Evolutionary conservation across 2,329 filamentous ascomycete genomes (phyloP), one percentile per base, ranked within the genome.

Genomic region (Colletotrichum tropicale): DNA sequence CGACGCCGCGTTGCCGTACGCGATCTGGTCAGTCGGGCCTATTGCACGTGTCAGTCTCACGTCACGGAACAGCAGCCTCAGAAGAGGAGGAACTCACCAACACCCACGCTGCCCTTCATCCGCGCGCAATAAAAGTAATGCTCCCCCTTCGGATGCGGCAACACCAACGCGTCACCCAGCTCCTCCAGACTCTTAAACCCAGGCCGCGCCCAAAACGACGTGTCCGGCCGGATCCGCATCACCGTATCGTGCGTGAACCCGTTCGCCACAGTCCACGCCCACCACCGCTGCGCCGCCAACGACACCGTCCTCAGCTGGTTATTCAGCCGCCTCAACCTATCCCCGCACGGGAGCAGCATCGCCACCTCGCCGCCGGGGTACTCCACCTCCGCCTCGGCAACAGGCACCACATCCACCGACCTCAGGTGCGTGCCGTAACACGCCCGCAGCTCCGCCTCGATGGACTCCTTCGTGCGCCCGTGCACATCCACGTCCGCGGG

Each of bases 31-130:
- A 21, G 76, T 75, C 24, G 66, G 48, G n/a, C 67, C 75, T 77
- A 43, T 62, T 4, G 38, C 28, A 9, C 5, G 34, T 38, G 13
- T 16, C 3, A 34, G 32, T 32, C 30, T 32, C 30, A 32, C 30
- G 30, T 32, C 30, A 32, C 30, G 12, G 30, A 32, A 32, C 9
- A 32, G 30, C 12, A 12, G 2, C 30, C 30, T 32, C 30, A 12
- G 30, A 2, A 32, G 71, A 69, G 76, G 77, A 73, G 77, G 78
- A 80, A 80, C 75, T 69, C 38, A 77, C 76, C 76, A 34, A 77
- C 76, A 15, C 76, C 70, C 3, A 77, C 66, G 8, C 38, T 62
- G 3, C 76, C 76, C 15, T 61, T 70, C 74, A 77, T 77, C 21
- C 76, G 8, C 30, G 76, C 64, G 5, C 76, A 77, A 18, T 77